phyloP scores from a whole-genome alignment of 2,329 filamentous ascomycete genomes.

The Cercospora nicotianae region DNA sequence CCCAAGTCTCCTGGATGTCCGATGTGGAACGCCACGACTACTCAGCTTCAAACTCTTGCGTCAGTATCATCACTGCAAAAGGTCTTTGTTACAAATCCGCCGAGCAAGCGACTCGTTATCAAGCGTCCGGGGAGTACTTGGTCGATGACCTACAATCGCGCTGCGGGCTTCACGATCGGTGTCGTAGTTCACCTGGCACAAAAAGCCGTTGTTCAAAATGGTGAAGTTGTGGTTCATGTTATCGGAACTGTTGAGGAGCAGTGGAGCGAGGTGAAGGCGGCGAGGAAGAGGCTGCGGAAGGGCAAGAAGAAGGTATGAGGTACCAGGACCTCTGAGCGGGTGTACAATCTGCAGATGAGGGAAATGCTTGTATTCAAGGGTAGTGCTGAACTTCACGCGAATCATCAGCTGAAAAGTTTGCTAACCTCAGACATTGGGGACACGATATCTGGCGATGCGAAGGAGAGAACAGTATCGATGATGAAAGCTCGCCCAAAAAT shows the following conservation, averaged over 20 bases:
- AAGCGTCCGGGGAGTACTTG: neutral
- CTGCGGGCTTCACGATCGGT: neutral
- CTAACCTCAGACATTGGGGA: too few species aligned
- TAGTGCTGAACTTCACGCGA: too few species aligned
- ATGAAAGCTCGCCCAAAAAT: too few species aligned
- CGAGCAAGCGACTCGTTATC: neutral
- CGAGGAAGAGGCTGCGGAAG: neutral
- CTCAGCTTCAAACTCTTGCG: neutral
- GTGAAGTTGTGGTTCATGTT: neutral
- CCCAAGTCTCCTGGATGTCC: neutral
- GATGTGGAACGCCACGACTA: neutral
- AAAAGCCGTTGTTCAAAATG: neutral
- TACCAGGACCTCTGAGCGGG: accelerated
- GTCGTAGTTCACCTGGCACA: neutral
- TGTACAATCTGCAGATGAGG: neutral
- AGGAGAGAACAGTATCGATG: too few species aligned
- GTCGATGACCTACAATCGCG: neutral
- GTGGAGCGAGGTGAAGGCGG: neutral
- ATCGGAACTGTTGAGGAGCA: neutral
- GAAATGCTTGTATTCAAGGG: too few species aligned
- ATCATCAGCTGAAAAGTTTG: too few species aligned
- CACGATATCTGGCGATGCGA: too few species aligned
- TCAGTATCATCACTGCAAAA: neutral
- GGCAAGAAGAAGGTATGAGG: neutral
- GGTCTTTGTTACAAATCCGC: neutral